Evolutionary conservation across 106 monocot genomes (phyloP), one percentile per base, ranked within the genome.

Genomic region (Dioscorea alata): DNA sequence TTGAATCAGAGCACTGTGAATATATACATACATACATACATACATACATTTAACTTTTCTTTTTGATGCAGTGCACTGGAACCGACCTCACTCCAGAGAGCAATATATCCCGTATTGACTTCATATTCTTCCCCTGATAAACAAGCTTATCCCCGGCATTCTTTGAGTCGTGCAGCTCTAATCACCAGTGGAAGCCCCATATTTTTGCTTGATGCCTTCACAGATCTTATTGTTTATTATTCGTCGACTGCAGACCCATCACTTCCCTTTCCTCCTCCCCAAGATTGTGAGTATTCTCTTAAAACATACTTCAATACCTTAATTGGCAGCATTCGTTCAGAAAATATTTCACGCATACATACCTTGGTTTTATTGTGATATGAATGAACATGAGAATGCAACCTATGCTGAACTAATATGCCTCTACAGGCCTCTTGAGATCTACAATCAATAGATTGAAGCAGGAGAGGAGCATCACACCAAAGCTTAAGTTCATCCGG

Each of bases 151-250:
- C 97, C 97, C 4, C 84, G 97, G 6, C 92, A 92, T 52, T 92
- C 92, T 0, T 65, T 97, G 48, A 85, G 89, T 48, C 86, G 89
- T 69, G 97, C 97, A 50, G 97, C 97, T 71, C 79, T 97, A 18
- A 74, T 87, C 35, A 97, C 89, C 57, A 97, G 97, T 58, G 89
- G 81, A 64, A 89, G 89, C 63, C 97, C 97, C 2, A 97, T 92
- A 49, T 97, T 92, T 67, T 80, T 97, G 42, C 89, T 97, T 9
- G 96, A 97, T 63, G 74, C 92, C 20, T 97, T 97, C 64, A 97
- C 92, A 13, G 84, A 89, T 76, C 77, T 97, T 23, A 79, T 97
- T 28, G 92, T 97, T 12, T 97, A 90, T 59, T 97, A 97, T 79
- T 83, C 86, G 12, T 74, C 97, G 49, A 83, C 92, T 10, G 92